Evolutionary conservation across 306 rosid species (phyloP).

Genomic region (Castanea sativa): DNA sequence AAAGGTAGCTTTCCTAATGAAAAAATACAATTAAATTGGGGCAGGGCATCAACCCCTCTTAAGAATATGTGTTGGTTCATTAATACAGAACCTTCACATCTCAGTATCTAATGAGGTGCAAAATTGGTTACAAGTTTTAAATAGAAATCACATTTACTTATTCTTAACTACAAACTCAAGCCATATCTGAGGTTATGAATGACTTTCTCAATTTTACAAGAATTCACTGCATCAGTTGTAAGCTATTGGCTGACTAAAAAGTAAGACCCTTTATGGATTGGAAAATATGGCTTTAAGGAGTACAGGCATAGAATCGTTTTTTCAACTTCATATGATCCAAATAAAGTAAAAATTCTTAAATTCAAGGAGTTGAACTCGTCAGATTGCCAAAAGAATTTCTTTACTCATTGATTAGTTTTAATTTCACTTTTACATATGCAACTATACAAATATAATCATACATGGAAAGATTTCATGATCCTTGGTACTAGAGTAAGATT

Average conservation of each 20-base stretch:
- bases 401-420: no score
- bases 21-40: neutral
- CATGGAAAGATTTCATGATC: no score
- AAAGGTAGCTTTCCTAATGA: neutral
- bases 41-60: neutral
- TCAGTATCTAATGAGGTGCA: neutral
- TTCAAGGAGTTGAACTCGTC: no score
- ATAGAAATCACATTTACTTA: neutral
- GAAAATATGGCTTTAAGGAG: no score
- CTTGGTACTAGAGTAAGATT: no score
- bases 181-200: neutral
- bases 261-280: neutral
- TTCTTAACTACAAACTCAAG: neutral
- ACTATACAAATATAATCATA: no score
- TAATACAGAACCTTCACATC: neutral
- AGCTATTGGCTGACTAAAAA: neutral
- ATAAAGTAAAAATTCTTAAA: no score
- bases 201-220: neutral
- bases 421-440: no score
- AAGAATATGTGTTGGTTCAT: neutral
- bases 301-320: no score
- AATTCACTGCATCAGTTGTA: neutral
- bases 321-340: no score
- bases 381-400: no score
- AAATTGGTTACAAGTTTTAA: neutral